Conservation (phyloP, 2,329 filamentous ascomycete species). For the Thyridium curvatum region DNA sequence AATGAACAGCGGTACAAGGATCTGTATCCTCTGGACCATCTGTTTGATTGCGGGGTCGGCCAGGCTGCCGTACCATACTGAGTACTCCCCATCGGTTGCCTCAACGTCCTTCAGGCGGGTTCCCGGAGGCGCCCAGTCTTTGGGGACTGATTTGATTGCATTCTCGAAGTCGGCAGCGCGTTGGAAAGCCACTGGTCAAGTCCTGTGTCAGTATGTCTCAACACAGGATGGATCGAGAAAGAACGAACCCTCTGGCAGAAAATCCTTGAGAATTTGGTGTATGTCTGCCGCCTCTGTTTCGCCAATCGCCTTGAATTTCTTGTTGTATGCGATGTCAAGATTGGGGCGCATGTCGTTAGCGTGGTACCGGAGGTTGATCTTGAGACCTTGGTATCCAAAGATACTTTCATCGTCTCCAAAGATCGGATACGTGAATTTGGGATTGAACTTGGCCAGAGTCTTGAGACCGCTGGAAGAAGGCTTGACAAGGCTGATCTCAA, state of each 20-base stretch:
- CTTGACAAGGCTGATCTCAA: slow-evolving; percentile 54
- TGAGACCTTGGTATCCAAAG: slow-evolving; percentile 80
- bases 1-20: slow-evolving; percentile 81
- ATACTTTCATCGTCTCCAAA: slow-evolving; percentile 92
- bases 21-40: slow-evolving; percentile 74
- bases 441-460: slow-evolving; percentile 66
- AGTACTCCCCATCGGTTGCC: slow-evolving; percentile 56
- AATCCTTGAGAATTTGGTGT: slow-evolving; percentile 54
- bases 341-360: slow-evolving; percentile 72
- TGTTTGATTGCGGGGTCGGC: slow-evolving; percentile 62
- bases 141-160: slow-evolving; percentile 39
- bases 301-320: slow-evolving; percentile 63
- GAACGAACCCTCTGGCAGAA: slow-evolving; percentile 60
- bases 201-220: not conserved
- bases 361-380: slow-evolving; percentile 64
- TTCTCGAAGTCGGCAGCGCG: slow-evolving; percentile 56
- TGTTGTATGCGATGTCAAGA: slow-evolving; percentile 62
- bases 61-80: slow-evolving; percentile 78
- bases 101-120: slow-evolving; percentile 60
- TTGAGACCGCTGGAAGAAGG: slow-evolving; percentile 43
- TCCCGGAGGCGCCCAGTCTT: slow-evolving; percentile 67
- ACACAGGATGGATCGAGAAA: not conserved
- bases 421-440: slow-evolving; percentile 83
- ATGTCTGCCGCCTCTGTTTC: slow-evolving; percentile 67
- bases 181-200: slow-evolving; percentile 56